These are phyloP conservation scores for Rhododendron molle DNA, from an alignment of 148 eudicot genomes.

Conservation along the genomic window DNA sequence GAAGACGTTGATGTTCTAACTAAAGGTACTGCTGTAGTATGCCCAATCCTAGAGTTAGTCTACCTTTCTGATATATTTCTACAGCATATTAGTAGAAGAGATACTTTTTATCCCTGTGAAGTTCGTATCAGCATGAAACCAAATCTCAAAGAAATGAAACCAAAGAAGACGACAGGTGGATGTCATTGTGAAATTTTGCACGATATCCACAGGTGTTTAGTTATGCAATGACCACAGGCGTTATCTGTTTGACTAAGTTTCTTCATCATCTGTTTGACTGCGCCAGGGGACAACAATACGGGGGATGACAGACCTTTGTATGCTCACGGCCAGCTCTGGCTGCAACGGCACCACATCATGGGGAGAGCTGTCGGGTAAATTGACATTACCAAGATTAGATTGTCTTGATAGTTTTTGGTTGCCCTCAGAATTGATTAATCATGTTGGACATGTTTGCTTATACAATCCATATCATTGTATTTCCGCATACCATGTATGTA, in stretches of 20 bases:
- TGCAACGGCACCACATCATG: slow-evolving; percentile 27
- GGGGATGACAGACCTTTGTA: slow-evolving; percentile 41
- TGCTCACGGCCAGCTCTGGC: slow-evolving; percentile 35
- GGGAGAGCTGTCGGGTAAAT: slow-evolving; percentile 47
- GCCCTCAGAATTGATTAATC: neutral
- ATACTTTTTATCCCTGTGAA: too few species aligned
- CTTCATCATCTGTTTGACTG: slow-evolving; percentile 3
- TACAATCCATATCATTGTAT: neutral
- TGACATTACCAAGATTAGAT: neutral
- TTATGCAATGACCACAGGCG: neutral
- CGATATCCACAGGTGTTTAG: neutral
- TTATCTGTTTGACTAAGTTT: neutral
- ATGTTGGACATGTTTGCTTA: neutral
- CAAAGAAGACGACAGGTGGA: neutral
- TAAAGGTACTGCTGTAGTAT: slow-evolving; percentile 26
- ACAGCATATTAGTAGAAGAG: too few species aligned
- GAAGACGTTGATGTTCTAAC: slow-evolving; percentile 42
- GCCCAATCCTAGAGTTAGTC: too few species aligned
- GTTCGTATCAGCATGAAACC: too few species aligned
- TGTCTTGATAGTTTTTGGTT: neutral
- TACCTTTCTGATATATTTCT: neutral
- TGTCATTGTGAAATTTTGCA: neutral
- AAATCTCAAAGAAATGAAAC: too few species aligned
- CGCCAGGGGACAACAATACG: slow-evolving; percentile 38
- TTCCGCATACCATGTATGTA: neutral